A percentile compares a stretch with the other conserved stretches of the same genome.
Evolutionary conservation across 805 yeast species (phyloP).

Genomic region (Metschnikowia rubicola): DNA sequence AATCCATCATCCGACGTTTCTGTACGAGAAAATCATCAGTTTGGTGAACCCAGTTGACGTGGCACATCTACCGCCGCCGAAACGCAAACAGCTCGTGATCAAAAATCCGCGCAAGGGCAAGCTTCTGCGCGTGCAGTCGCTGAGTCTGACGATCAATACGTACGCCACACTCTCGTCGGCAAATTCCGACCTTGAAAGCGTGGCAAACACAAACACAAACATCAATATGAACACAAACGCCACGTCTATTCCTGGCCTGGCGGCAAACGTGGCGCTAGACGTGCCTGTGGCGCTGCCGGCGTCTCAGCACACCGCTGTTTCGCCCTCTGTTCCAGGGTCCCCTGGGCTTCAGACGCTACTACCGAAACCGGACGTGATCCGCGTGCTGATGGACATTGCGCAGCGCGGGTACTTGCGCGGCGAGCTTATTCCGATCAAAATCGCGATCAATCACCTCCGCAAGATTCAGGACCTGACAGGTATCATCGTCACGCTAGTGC

Average conservation of each 20-base stretch:
- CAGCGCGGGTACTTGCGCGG: slow-evolving; percentile 75
- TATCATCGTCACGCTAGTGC: slow-evolving; percentile 70
- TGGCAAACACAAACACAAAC: neutral
- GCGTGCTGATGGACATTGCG: slow-evolving; percentile 39
- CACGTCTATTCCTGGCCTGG: neutral
- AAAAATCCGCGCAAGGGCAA: slow-evolving; percentile 44
- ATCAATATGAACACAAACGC: neutral
- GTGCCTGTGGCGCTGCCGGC: neutral
- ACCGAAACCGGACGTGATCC: slow-evolving; percentile 26
- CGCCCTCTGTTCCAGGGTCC: neutral
- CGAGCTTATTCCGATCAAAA: slow-evolving; percentile 69
- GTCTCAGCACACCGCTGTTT: slow-evolving; percentile 1
- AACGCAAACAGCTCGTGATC: slow-evolving; percentile 61
- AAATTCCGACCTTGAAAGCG: slow-evolving; percentile 25
- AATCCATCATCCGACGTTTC: slow-evolving; percentile 28
- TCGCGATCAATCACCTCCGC: slow-evolving; percentile 66
- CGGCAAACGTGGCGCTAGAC: neutral
- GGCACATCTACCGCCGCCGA: slow-evolving; percentile 58
- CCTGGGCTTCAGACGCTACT: neutral
- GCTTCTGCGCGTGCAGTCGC: slow-evolving; percentile 34
- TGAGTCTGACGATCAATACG: slow-evolving; percentile 33
- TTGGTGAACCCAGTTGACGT: slow-evolving; percentile 76
- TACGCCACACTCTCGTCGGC: slow-evolving; percentile 29
- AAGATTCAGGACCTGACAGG: slow-evolving; percentile 68
- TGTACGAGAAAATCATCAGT: slow-evolving; percentile 56